Evolutionary conservation across 257 asterid species (phyloP), one percentile per base, ranked within the genome.

Genomic region (Anisodus acutangulus): DNA sequence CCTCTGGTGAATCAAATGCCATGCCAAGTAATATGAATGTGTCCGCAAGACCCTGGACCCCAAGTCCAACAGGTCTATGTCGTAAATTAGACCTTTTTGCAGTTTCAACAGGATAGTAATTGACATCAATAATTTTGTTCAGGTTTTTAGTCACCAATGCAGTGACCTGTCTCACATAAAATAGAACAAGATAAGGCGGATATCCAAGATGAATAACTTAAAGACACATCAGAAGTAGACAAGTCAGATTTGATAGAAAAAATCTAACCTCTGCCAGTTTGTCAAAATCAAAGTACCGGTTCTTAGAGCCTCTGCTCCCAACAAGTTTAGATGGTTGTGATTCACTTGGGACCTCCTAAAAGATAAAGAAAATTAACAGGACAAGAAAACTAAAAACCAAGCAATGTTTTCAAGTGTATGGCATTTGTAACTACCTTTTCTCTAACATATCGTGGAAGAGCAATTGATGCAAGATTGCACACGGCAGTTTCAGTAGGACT

Each of bases 1-100:
- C 99, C 98, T 97, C 99, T 13, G 94, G 96, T 63, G 99, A 97
- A 86, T 97, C 99, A 89, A 97, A 97, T 82, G 99, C 59, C 99
- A 97, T 95, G 85, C 99, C 99, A 79, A 96, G 99, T 89, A 96
- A 90, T 82, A 96, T 94, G 87, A 96, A 96, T 53, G 98, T 87
- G 79, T 97, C 99, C 12, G 99, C 99, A 78, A 97, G 96, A 83
- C 99, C 99, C 71, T 97, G 99, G 51, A 97, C 98, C 74, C 99
- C 99, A 80, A 97, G 93, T 83, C 99, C 99, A 68, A 95, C 90
- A 51, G 99, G 99, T 86, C 99, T 88, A 87, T 97, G 99, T 22
- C 97, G 93, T 82, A 95, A 64, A 81, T 97, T 97, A 43, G 99
- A 97, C 82, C 87, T 86, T 82, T 86, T 92, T 17, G 99, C 98